phyloP scores from a whole-genome alignment of 306 rosid genomes.

The Vicia sativa region DNA sequence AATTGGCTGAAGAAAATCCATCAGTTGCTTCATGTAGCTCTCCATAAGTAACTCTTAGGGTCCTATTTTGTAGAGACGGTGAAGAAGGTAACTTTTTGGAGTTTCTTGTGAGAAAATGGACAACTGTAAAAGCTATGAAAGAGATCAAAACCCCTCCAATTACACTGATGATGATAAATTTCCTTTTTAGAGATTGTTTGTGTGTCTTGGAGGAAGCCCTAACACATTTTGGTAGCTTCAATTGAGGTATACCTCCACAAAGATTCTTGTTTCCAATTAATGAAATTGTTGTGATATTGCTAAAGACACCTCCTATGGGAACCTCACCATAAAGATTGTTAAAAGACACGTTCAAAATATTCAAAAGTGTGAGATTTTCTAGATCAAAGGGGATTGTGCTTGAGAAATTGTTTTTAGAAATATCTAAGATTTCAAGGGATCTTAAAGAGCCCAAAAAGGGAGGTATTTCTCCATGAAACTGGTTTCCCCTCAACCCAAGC shows the following conservation, averaged over 20 bases:
- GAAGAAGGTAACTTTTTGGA: neutral
- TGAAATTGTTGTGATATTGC: constrained; percentile 21
- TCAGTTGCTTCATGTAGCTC: neutral
- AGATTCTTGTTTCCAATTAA: constrained; percentile 37
- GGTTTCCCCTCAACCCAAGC: neutral
- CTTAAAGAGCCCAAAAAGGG: constrained; percentile 12
- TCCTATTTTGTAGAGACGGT: neutral
- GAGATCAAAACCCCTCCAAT: neutral
- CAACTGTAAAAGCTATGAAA: neutral
- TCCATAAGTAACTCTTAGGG: neutral
- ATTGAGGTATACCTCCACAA: constrained; percentile 45
- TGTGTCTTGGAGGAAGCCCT: neutral
- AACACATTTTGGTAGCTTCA: constrained; percentile 31
- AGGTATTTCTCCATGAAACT: constrained; percentile 29
- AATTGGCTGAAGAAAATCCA: neutral
- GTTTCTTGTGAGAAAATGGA: constrained; percentile 12
- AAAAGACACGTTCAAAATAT: constrained; percentile 38
- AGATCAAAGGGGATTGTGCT: constrained; percentile 31
- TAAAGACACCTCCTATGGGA: constrained; percentile 43
- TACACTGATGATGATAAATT: neutral
- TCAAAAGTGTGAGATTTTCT: constrained; percentile 7
- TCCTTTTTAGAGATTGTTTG: neutral
- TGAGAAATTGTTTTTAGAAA: constrained; percentile 44
- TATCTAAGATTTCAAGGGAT: constrained; percentile 31
- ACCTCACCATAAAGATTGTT: constrained; percentile 48